A percentile compares a stretch with the other conserved stretches of the same genome.
These are phyloP conservation scores for Ustilago trichophora DNA, from an alignment of 1,284 basidiomycete genomes.

Conservation along the genomic window DNA sequence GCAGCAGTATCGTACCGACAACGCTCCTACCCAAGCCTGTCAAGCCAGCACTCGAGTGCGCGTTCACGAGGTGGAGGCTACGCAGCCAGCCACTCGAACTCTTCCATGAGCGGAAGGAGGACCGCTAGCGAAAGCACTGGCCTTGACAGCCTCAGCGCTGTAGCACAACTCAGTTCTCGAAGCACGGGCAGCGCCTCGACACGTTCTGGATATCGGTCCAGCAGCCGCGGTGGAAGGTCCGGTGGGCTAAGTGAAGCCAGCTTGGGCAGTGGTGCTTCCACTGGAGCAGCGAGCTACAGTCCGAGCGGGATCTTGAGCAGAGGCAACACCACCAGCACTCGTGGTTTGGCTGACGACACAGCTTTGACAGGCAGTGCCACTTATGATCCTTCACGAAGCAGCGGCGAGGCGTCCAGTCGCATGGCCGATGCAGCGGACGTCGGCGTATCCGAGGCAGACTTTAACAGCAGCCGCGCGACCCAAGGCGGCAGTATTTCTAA, in stretches of 20 bases:
- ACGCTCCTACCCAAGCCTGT: conserved; percentile 26
- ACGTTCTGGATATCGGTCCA: conserved; percentile 25
- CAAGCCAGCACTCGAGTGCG: conserved; percentile 25
- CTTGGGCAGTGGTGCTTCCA: conserved; percentile 32
- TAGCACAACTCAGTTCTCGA: conserved; percentile 27
- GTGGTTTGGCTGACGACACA: conserved; percentile 12
- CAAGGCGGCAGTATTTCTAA: conserved; percentile 21
- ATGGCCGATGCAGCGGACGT: conserved; percentile 9
- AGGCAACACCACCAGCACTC: conserved; percentile 43
- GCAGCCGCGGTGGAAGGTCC: conserved; percentile 21
- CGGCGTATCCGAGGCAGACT: conserved; percentile 11
- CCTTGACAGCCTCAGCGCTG: conserved; percentile 42
- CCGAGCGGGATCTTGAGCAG: conserved; percentile 35
- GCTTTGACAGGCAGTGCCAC: conserved; percentile 4
- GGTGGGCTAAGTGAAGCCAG: conserved; percentile 32
- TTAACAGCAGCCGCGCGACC: conserved; percentile 39
- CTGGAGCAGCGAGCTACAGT: conserved; percentile 53
- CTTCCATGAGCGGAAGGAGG: conserved; percentile 24
- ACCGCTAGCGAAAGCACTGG: conserved; percentile 28
- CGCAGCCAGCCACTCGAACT: conserved; percentile 38
- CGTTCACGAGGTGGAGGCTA: conserved; percentile 35
- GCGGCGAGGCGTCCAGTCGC: conserved; percentile 4
- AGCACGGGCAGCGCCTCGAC: conserved; percentile 28
- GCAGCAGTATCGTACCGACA: conserved; percentile 1
- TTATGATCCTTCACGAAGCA: conserved; percentile 7